Conservation (phyloP, 2,329 filamentous ascomycete species). For the Mariannaea sp. region DNA sequence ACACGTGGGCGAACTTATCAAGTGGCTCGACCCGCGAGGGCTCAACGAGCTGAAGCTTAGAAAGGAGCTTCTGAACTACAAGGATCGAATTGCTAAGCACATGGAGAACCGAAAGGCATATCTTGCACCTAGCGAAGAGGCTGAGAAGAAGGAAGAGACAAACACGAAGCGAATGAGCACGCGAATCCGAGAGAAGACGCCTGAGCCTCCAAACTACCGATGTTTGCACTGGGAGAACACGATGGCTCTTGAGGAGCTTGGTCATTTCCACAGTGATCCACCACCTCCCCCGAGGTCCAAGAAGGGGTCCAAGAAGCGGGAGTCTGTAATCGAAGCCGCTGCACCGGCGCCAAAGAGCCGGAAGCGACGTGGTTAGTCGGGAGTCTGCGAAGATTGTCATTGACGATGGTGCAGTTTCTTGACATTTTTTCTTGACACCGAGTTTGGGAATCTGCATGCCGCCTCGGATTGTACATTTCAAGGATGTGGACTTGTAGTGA, state of each 20-base stretch:
- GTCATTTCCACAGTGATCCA: conserved; percentile 61
- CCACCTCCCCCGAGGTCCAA: conserved; percentile 56
- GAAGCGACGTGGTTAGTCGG: conserved; percentile 34
- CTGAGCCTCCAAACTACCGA: conserved; percentile 52
- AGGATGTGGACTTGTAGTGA: neutral
- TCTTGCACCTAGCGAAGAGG: conserved; percentile 48
- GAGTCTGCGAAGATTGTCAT: too few species aligned
- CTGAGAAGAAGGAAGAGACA: conserved; percentile 48
- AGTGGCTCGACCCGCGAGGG: conserved; percentile 87
- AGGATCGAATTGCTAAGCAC: conserved; percentile 74
- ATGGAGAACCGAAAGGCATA: conserved; percentile 84
- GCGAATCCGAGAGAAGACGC: conserved; percentile 52
- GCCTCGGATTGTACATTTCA: conserved; percentile 15
- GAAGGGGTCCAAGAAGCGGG: conserved; percentile 59
- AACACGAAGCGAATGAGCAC: conserved; percentile 53
- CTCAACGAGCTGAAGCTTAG: conserved; percentile 83
- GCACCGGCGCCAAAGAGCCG: conserved; percentile 40
- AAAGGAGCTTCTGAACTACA: conserved; percentile 81
- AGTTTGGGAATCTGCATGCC: too few species aligned
- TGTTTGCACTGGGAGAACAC: conserved; percentile 62
- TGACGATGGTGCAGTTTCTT: too few species aligned
- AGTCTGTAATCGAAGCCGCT: conserved; percentile 44
- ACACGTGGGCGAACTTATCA: conserved; percentile 76
- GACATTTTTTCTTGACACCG: too few species aligned
- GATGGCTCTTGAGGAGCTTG: conserved; percentile 60